Base-by-base conservation (phyloP, 371 early-diverging fungal genomes). In the Rhizopus microsporus region DNA sequence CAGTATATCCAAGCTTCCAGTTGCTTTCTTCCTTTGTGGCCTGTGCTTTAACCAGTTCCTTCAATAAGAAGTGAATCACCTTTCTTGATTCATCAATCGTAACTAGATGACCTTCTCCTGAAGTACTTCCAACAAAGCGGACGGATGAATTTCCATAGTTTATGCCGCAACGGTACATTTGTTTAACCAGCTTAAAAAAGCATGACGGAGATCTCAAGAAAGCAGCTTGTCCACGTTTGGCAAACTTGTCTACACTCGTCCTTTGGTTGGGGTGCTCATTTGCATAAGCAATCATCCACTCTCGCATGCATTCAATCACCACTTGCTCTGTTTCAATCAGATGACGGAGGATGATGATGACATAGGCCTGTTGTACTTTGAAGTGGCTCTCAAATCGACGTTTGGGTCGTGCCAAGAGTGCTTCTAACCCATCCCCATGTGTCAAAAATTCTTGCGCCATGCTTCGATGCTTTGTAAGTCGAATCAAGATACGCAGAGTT, bases 311-410 rank as follows among this genome's bases (percentile, higher is more conserved):
- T 9, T 58, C 58, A 54, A 71, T 75, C 51, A 96, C 57, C 0
- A 90, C 78, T 0, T 63, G 58, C 9, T 74, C 57, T 52, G 82
- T 75, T 69, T 96, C 96, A 45, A 93, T 77, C 3, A 89, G 73
- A 57, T 96, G 93, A 7, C 95, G 83, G 48, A 96, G 62, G 15
- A 95, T 86, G 65, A 94, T 86, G 40, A 88, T 68, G 29, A 84
- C 77, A 48, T 89, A 75, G 5, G 82, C 68, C 54, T 81, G 86
- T 49, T 89, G 87, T 1, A 86, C 79, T 30, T 75, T 74, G 48
- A 88, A 81, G 29, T 8, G 44, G 1, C 65, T 65, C n/a, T 79
- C 74, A 29, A 82, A 61, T 15, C 69, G 67, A 7, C 46, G 51
- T 7, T 74, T 67, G 23, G 67, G 60, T 4, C 72, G 56, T 16